These are phyloP conservation scores for Claviceps fusiformis DNA, from an alignment of 2,329 filamentous ascomycete species.

Conservation along the genomic window DNA sequence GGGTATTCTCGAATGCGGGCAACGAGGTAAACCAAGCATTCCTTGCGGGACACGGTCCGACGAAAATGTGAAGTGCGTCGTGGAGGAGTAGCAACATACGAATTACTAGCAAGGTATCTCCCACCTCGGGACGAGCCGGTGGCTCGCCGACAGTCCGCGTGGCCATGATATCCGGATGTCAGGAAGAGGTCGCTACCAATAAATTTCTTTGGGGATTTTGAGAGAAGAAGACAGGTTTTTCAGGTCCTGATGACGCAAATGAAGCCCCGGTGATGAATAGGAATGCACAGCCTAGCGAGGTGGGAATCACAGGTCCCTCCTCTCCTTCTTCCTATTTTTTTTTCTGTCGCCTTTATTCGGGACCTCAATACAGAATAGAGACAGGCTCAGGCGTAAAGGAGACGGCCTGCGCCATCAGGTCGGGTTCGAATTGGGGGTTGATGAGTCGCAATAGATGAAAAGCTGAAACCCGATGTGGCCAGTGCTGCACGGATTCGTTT, in stretches of 20 bases:
- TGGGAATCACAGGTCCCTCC: background rate
- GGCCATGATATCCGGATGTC: slow-evolving; percentile 24
- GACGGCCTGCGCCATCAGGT: slow-evolving; percentile 8
- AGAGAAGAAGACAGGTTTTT: background rate
- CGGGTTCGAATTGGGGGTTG: background rate
- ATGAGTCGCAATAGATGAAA: background rate
- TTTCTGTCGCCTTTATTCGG: background rate
- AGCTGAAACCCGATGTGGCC: background rate
- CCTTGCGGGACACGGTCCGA: slow-evolving; percentile 1
- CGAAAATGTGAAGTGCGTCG: slow-evolving; percentile 11
- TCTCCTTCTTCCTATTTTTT: background rate
- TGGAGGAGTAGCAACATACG: slow-evolving; percentile 36
- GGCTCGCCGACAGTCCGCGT: slow-evolving; percentile 23
- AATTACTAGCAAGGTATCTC: slow-evolving; percentile 57
- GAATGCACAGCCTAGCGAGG: slow-evolving; percentile 1
- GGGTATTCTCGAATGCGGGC: background rate
- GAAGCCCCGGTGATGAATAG: background rate
- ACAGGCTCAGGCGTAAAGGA: slow-evolving; percentile 5
- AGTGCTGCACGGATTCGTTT: background rate
- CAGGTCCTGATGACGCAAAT: background rate
- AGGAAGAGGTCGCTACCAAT: background rate
- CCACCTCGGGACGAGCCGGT: slow-evolving; percentile 40
- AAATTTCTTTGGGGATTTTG: background rate
- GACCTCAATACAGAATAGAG: slow-evolving; percentile 4
- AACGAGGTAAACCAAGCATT: background rate